Conservation (phyloP, 75 land plant genomes). For the Pseudotsuga menziesii region DNA sequence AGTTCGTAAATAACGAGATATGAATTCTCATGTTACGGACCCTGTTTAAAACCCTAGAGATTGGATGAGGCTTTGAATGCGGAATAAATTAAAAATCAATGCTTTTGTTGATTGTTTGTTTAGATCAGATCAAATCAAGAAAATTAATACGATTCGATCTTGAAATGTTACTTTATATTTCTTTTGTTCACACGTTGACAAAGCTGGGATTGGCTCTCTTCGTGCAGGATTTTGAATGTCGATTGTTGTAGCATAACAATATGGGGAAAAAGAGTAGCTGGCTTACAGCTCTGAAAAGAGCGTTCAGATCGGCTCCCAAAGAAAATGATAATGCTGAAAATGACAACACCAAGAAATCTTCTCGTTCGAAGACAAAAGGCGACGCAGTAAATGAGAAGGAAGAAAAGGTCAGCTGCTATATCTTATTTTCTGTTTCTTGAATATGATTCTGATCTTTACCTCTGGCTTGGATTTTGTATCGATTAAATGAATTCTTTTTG, state of each 20-base stretch:
- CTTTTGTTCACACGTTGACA: no score
- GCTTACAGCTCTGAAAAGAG: constrained; percentile 85
- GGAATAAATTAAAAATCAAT: no score
- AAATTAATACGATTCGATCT: no score
- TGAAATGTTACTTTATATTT: no score
- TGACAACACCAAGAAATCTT: neutral
- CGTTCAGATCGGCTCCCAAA: constrained; percentile 76
- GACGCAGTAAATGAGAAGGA: constrained; percentile 25
- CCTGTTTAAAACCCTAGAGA: no score
- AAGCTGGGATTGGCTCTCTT: no score
- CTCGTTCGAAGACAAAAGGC: constrained; percentile 15
- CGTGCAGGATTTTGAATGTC: no score
- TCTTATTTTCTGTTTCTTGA: neutral
- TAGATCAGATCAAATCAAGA: no score
- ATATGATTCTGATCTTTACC: neutral
- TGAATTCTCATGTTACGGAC: no score
- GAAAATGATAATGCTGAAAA: constrained; percentile 18
- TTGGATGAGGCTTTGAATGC: no score
- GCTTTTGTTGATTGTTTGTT: no score
- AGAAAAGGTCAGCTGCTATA: constrained; percentile 30
- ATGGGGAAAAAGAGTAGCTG: constrained; percentile 61
- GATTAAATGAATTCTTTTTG: neutral
- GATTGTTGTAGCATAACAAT: neutral
- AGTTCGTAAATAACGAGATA: no score
- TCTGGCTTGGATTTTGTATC: neutral